Percentiles rank a stretch among this genome's conserved stretches.
Conservation (phyloP, 1,284 basidiomycete species). For the Mycosarcoma mackinlayi region DNA sequence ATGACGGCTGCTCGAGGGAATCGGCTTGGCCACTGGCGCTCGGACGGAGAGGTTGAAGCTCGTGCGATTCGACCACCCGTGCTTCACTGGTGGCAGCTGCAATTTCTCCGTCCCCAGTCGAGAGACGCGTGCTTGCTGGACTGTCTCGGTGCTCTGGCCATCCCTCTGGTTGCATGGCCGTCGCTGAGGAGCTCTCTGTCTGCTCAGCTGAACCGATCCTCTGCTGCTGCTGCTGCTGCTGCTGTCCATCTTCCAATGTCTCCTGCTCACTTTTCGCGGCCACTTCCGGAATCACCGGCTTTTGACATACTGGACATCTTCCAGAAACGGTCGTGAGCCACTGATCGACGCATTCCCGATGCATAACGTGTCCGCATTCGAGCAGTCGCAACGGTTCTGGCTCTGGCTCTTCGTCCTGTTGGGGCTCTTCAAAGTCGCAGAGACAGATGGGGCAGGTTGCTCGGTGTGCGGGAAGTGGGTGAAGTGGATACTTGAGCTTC, state of each 20-base stretch:
- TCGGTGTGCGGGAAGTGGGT: conserved; percentile 55
- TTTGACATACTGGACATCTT: conserved; percentile 59
- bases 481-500: conserved; percentile 51
- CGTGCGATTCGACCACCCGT: conserved; percentile 8
- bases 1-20: background rate
- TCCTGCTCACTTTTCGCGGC: background rate
- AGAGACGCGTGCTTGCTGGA: too few relatives aligned
- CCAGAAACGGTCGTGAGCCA: conserved; percentile 60
- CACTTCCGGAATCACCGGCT: conserved; percentile 31
- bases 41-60: conserved; percentile 15
- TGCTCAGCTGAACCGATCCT: too few relatives aligned
- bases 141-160: too few relatives aligned
- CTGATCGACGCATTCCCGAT: conserved; percentile 56
- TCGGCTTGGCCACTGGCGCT: background rate
- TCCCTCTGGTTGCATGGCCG: too few relatives aligned
- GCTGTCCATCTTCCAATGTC: background rate
- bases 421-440: conserved; percentile 54
- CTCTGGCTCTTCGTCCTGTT: conserved; percentile 25
- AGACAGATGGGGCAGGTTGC: conserved; percentile 63
- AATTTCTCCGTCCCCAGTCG: too few relatives aligned
- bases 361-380: conserved; percentile 58
- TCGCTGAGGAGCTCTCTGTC: too few relatives aligned
- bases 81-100: too few relatives aligned
- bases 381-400: conserved; percentile 55
- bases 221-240: background rate